Conservation (phyloP, 2,329 filamentous ascomycete species). For the Didymella keratinophila region DNA sequence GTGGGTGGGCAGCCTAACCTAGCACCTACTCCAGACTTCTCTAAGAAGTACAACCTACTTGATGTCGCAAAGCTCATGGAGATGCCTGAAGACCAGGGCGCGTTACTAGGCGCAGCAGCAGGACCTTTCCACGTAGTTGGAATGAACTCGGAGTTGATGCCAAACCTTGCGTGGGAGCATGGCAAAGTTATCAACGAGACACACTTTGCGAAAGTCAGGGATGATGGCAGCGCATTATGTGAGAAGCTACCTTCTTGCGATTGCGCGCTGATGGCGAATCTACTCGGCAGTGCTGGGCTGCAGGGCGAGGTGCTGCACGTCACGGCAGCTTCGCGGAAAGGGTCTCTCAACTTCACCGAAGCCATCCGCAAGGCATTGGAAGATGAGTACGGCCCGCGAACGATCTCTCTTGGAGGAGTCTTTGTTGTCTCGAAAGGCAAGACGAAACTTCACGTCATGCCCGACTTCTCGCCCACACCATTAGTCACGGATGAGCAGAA, state of each 20-base stretch:
- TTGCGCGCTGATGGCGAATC: slow-evolving; percentile 30
- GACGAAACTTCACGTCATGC: slow-evolving; percentile 27
- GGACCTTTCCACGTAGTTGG: slow-evolving; percentile 28
- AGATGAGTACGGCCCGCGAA: slow-evolving; percentile 14
- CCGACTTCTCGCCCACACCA: slow-evolving; percentile 23
- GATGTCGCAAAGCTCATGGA: slow-evolving; percentile 24
- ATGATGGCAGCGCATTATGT: slow-evolving; percentile 14
- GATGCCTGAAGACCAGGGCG: slow-evolving; percentile 19
- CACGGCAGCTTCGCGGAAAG: slow-evolving; percentile 20
- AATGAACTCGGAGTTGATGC: slow-evolving; percentile 27
- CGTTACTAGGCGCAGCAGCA: slow-evolving; percentile 28
- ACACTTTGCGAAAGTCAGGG: slow-evolving; percentile 20
- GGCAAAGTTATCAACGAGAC: slow-evolving; percentile 16
- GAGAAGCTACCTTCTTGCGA: slow-evolving; percentile 21
- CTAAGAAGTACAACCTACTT: slow-evolving; percentile 20
- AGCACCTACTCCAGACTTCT: slow-evolving; percentile 22
- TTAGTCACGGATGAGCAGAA: slow-evolving; percentile 19
- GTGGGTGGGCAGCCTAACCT: slow-evolving; percentile 54
- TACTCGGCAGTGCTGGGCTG: slow-evolving; percentile 23
- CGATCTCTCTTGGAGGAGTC: slow-evolving; percentile 25
- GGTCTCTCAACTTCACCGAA: slow-evolving; percentile 26
- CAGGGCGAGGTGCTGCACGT: slow-evolving; percentile 24
- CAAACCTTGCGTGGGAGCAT: slow-evolving; percentile 20
- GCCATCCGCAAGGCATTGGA: slow-evolving; percentile 22
- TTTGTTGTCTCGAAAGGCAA: slow-evolving; percentile 25